Conservation (phyloP, 148 eudicot genomes). For the Camellia lanceoleosa region DNA sequence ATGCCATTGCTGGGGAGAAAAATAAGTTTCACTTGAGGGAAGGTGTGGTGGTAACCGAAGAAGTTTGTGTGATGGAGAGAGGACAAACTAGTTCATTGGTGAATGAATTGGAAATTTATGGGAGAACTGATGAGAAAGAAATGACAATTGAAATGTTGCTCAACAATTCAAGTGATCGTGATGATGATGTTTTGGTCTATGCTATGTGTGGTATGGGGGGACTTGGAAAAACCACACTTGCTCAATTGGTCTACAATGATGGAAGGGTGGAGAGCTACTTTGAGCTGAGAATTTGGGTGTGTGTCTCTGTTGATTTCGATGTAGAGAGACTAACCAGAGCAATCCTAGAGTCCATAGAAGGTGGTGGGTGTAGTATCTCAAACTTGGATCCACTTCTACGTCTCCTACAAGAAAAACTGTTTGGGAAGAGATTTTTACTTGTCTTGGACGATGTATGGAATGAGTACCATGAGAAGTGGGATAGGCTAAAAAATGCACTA, state of each 20-base stretch:
- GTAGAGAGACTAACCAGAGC: background rate
- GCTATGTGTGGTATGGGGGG: constrained; percentile 22
- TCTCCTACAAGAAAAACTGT: background rate
- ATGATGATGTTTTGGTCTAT: background rate
- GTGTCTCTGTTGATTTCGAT: constrained; percentile 7
- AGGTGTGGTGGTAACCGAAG: background rate
- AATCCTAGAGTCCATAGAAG: background rate
- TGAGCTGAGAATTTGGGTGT: constrained; percentile 13
- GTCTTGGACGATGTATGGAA: constrained; percentile 24
- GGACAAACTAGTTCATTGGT: background rate
- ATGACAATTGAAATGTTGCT: background rate
- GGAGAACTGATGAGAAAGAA: constrained; percentile 8
- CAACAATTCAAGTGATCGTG: background rate
- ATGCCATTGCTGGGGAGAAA: background rate
- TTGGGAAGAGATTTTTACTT: constrained; percentile 1
- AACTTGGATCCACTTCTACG: background rate
- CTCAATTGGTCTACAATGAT: constrained; percentile 18
- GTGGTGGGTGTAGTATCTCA: background rate
- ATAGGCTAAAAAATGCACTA: too few relatives aligned
- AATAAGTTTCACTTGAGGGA: background rate
- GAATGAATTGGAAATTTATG: constrained; percentile 5
- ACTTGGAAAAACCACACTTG: background rate
- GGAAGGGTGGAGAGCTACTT: background rate
- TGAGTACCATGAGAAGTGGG: background rate
- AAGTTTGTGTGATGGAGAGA: background rate